These are phyloP conservation scores for Aspergillus oerlinghausenensis DNA, from an alignment of 2,329 filamentous ascomycete species.

Conservation along the genomic window DNA sequence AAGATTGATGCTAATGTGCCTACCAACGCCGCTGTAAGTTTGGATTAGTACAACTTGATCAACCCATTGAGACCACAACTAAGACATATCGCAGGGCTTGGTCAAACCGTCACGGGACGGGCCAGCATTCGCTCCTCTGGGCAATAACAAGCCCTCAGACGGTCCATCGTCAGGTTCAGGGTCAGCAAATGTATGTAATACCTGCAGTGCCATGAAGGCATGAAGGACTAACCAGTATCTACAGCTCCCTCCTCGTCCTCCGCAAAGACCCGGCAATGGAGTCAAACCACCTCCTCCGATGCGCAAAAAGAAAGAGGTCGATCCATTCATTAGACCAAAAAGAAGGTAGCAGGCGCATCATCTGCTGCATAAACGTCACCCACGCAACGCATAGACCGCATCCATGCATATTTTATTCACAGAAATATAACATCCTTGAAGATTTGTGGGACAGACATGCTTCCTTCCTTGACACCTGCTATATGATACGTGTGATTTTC, in stretches of 20 bases:
- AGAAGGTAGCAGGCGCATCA: conserved; percentile 15
- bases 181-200: conserved; percentile 18
- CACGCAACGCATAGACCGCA: neutral
- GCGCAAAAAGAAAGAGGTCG: conserved; percentile 37
- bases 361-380: neutral
- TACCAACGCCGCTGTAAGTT: conserved; percentile 14
- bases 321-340: conserved; percentile 41
- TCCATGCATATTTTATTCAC: neutral
- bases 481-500: neutral
- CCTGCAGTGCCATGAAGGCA: neutral
- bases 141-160: conserved; percentile 12
- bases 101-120: conserved; percentile 38
- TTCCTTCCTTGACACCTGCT: neutral
- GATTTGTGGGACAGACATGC: neutral
- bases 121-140: conserved; percentile 25
- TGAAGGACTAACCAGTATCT: conserved; percentile 11
- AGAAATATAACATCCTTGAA: neutral
- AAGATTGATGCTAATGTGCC: conserved; percentile 22
- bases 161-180: conserved; percentile 13
- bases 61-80: neutral
- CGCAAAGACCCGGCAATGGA: conserved; percentile 15
- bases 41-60: neutral
- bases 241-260: conserved; percentile 12
- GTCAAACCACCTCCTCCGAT: conserved; percentile 27
- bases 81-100: conserved; percentile 26